Conservation (phyloP, 768 basidiomycete genomes). For the Phaeotremella fagi region DNA sequence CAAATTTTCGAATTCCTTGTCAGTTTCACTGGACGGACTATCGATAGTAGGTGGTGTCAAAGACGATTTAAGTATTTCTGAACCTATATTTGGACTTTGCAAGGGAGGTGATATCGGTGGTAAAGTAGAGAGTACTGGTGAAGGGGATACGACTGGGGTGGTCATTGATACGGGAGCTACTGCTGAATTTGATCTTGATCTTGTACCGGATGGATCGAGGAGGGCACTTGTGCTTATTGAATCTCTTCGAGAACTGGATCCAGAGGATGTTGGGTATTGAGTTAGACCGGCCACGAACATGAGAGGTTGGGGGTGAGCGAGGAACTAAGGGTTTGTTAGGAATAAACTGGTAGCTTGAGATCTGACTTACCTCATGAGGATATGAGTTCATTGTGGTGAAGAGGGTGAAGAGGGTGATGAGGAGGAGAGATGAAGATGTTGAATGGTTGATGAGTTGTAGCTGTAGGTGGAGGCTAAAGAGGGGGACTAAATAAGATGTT, state of each 20-base stretch:
- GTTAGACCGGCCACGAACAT: constrained; percentile 92
- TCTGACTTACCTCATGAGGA: constrained; percentile 57
- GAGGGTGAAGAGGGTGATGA: too few species aligned
- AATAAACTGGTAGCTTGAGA: neutral
- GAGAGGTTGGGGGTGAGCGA: constrained; percentile 82
- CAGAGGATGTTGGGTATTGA: constrained; percentile 9
- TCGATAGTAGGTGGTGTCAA: neutral
- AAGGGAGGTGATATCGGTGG: constrained; percentile 2
- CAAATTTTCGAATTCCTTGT: constrained; percentile 38
- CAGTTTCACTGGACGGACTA: constrained; percentile 5
- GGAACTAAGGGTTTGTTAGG: constrained; percentile 53
- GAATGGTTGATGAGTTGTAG: neutral
- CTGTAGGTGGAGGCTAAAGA: constrained; percentile 1
- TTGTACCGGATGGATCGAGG: constrained; percentile 2
- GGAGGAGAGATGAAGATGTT: neutral
- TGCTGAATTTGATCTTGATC: neutral
- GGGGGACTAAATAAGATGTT: constrained; percentile 3
- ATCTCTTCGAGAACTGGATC: constrained; percentile 9
- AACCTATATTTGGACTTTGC: neutral
- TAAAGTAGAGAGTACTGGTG: neutral
- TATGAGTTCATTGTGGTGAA: constrained; percentile 76
- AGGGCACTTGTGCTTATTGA: constrained; percentile 7
- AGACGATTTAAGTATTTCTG: neutral
- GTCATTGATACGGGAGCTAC: constrained; percentile 4
- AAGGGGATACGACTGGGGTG: constrained; percentile 18